Evolutionary conservation across 352 stramenopile species (phyloP).

Genomic region (Phytopythium vexans): DNA sequence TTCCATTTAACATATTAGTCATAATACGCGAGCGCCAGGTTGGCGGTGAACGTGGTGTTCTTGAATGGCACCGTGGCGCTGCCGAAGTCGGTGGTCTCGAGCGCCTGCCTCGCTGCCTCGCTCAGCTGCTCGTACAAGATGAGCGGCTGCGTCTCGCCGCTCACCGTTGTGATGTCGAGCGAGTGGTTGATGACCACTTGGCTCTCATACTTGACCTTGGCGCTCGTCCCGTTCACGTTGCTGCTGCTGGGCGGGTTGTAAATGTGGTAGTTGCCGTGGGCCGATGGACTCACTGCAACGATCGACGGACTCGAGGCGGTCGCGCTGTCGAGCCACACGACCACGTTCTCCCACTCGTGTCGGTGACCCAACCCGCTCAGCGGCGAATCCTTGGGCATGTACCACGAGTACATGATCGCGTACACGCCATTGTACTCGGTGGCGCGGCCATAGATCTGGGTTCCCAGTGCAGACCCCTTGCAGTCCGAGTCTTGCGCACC

Average conservation of each 20-base stretch:
- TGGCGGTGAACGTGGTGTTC: slow-evolving; percentile 21
- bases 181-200: slow-evolving; percentile 11
- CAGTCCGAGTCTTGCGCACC: background rate
- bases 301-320: slow-evolving; percentile 14
- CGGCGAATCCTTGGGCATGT: slow-evolving; percentile 38
- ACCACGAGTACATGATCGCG: slow-evolving; percentile 29
- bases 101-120: slow-evolving; percentile 9
- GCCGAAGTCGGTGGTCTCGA: slow-evolving; percentile 16
- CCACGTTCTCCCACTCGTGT: slow-evolving; percentile 38
- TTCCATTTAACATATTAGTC: too few species aligned
- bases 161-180: slow-evolving; percentile 9
- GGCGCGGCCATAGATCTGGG: slow-evolving; percentile 9
- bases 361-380: slow-evolving; percentile 21
- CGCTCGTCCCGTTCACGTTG: slow-evolving; percentile 15
- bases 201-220: slow-evolving; percentile 17
- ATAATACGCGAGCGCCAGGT: slow-evolving; percentile 2
- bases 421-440: slow-evolving; percentile 6
- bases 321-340: slow-evolving; percentile 33
- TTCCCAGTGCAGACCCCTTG: slow-evolving; percentile 1
- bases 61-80: slow-evolving; percentile 17
- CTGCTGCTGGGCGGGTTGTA: slow-evolving; percentile 16
- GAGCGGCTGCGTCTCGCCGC: slow-evolving; percentile 15
- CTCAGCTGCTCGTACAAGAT: slow-evolving; percentile 16
- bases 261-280: slow-evolving; percentile 19
- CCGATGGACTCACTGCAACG: slow-evolving; percentile 15